These are phyloP conservation scores for Udeniomyces megalosporus DNA, from an alignment of 768 basidiomycete genomes.

Conservation along the genomic window DNA sequence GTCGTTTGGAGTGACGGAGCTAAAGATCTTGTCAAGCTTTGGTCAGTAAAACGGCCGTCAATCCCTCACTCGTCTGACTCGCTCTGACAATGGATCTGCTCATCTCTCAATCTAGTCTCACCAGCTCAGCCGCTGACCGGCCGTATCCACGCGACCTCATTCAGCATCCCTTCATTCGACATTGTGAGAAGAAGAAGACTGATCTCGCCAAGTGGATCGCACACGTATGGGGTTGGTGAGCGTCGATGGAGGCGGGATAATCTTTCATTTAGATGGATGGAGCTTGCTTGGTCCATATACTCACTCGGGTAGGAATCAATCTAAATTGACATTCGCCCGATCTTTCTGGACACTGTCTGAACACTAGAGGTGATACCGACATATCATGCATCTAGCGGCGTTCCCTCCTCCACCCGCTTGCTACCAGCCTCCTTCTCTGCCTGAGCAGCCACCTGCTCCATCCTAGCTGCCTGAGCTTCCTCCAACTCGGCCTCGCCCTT, in stretches of 20 bases:
- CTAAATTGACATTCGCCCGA: too few species aligned
- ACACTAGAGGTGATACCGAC: too few species aligned
- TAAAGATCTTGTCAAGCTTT: constrained; percentile 12
- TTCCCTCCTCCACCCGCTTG: too few species aligned
- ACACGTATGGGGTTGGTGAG: constrained; percentile 11
- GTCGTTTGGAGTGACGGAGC: constrained; percentile 8
- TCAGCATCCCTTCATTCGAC: constrained; percentile 9
- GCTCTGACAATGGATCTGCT: neutral
- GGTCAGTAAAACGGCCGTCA: constrained; percentile 11
- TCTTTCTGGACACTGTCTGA: too few species aligned
- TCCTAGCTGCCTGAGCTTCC: too few species aligned
- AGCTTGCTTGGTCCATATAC: too few species aligned
- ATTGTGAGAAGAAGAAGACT: constrained; percentile 3
- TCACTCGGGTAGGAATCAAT: too few species aligned
- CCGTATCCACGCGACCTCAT: constrained; percentile 15
- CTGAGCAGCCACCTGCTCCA: too few species aligned
- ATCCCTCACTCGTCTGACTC: neutral
- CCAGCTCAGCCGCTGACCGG: neutral
- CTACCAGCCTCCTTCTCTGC: too few species aligned
- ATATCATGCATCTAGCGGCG: too few species aligned
- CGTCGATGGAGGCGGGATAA: neutral
- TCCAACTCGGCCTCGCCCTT: too few species aligned
- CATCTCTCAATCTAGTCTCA: neutral
- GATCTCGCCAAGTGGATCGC: constrained; percentile 15
- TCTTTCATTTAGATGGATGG: neutral